These are phyloP conservation scores for Alternaria gaisen DNA, from an alignment of 2,329 filamentous ascomycete genomes.

Conservation along the genomic window DNA sequence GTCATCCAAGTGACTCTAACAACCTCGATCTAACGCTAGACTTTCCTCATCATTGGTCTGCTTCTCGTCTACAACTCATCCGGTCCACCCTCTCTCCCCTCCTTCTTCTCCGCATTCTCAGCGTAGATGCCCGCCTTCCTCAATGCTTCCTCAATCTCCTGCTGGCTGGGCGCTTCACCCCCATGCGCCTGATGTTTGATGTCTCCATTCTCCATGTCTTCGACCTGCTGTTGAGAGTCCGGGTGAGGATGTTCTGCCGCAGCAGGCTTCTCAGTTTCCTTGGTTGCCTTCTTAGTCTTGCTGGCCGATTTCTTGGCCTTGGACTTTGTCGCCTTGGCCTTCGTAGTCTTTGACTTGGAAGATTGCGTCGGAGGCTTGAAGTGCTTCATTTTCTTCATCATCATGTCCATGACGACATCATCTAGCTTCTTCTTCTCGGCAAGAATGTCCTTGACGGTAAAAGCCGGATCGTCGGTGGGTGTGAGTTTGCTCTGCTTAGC, in stretches of 20 bases:
- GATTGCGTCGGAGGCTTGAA: conserved; percentile 52
- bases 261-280: conserved; percentile 34
- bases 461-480: conserved; percentile 75
- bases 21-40: background rate
- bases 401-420: conserved; percentile 73
- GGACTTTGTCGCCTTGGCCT: conserved; percentile 32
- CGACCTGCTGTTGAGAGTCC: conserved; percentile 23
- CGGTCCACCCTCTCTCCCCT: conserved; percentile 5
- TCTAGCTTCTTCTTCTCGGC: conserved; percentile 75
- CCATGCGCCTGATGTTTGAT: background rate
- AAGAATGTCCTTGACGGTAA: conserved; percentile 73
- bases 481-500: conserved; percentile 66
- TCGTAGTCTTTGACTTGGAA: conserved; percentile 31
- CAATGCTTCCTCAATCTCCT: conserved; percentile 42
- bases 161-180: conserved; percentile 36
- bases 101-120: conserved; percentile 36
- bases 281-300: conserved; percentile 31
- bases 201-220: background rate
- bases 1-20: background rate
- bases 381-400: conserved; percentile 65
- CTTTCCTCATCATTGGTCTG: conserved; percentile 21
- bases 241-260: conserved; percentile 37
- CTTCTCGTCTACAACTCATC: background rate
- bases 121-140: conserved; percentile 43
- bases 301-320: conserved; percentile 34